These are phyloP conservation scores for Globisporangium acanthophoron DNA, from an alignment of 352 stramenopile genomes.

Conservation along the genomic window DNA sequence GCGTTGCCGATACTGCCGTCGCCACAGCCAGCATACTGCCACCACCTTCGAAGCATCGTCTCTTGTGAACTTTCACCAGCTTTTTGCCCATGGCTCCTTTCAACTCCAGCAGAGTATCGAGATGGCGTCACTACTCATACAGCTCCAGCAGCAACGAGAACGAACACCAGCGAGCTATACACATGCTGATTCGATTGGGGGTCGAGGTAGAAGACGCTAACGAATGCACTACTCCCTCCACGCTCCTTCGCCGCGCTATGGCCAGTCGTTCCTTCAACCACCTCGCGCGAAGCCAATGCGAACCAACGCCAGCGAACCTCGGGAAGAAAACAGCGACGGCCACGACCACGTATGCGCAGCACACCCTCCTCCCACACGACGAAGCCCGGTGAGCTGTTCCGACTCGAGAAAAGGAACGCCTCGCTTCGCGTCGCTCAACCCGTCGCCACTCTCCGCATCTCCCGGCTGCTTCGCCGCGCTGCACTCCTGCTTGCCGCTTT, in stretches of 20 bases:
- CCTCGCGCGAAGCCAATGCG: background rate
- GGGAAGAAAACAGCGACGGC: too few species aligned
- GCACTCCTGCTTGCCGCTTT: background rate
- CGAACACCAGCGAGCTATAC: background rate
- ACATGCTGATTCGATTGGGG: conserved; percentile 4
- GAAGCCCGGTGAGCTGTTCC: background rate
- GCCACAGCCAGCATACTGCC: too few species aligned
- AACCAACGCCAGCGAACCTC: too few species aligned
- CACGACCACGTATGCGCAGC: too few species aligned
- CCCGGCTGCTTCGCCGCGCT: background rate
- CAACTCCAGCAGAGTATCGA: too few species aligned
- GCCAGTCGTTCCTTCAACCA: background rate
- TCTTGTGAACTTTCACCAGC: too few species aligned
- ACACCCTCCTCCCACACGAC: background rate
- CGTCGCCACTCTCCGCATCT: background rate
- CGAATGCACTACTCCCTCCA: conserved; percentile 12
- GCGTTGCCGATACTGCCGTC: too few species aligned
- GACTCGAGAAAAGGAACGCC: background rate
- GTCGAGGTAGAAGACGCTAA: conserved; percentile 4
- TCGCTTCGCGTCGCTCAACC: background rate
- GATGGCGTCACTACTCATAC: too few species aligned
- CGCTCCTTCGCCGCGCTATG: background rate
- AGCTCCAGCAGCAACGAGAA: too few species aligned
- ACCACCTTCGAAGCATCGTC: too few species aligned
- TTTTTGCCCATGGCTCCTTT: too few species aligned